Conservation (phyloP, 2,329 filamentous ascomycete genomes). For the Aspergillus sergii region DNA sequence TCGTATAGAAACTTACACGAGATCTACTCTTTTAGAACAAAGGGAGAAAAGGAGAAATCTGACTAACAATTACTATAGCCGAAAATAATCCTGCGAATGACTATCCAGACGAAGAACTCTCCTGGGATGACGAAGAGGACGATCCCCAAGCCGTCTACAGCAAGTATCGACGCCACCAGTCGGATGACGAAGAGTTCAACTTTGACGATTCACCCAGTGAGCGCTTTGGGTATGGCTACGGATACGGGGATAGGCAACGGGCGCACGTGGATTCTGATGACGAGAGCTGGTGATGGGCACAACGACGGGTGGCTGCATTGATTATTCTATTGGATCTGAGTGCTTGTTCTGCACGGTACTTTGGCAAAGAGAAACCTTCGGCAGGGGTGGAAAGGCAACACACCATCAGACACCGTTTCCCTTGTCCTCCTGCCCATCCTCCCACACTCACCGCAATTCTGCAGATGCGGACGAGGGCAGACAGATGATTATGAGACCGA, state of each 20-base stretch:
- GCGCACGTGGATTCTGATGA: constrained; percentile 34
- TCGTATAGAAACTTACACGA: neutral
- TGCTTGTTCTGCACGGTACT: neutral
- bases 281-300: constrained; percentile 20
- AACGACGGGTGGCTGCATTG: constrained; percentile 11
- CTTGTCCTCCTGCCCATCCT: neutral
- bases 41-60: neutral
- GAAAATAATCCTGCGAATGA: constrained; percentile 55
- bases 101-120: constrained; percentile 54
- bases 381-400: neutral
- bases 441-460: constrained; percentile 2
- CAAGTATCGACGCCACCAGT: constrained; percentile 44
- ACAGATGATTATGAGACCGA: neutral
- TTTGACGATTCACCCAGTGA: constrained; percentile 40
- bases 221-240: constrained; percentile 23
- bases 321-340: neutral
- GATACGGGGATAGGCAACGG: constrained; percentile 15
- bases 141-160: constrained; percentile 41
- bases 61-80: constrained; percentile 34
- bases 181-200: constrained; percentile 50
- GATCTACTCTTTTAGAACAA: neutral
- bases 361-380: neutral
- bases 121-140: constrained; percentile 50
- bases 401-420: neutral
- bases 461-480: neutral